Conservation (phyloP, 345 rosid genomes). For the Luvunga scandens region DNA sequence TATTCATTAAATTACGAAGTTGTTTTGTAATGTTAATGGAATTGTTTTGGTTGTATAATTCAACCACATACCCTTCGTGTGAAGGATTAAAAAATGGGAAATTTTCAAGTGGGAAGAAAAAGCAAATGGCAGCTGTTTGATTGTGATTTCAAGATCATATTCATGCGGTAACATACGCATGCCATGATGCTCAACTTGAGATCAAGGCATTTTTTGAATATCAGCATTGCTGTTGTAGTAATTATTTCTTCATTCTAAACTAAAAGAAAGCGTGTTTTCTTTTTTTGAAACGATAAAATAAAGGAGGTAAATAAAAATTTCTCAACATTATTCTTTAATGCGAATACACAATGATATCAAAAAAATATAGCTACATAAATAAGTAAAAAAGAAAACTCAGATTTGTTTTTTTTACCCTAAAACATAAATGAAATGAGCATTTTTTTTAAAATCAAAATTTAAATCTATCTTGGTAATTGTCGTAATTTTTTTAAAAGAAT, state of each 20-base stretch:
- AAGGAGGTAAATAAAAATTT: no score
- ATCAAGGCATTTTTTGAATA: neutral
- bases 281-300: neutral
- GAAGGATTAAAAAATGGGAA: neutral
- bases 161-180: neutral
- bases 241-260: neutral
- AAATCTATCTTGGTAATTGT: no score
- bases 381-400: no score
- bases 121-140: neutral
- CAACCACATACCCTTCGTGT: neutral
- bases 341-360: no score
- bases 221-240: neutral
- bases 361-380: no score
- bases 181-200: neutral
- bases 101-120: neutral
- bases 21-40: neutral
- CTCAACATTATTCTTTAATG: no score
- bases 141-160: neutral
- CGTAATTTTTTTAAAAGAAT: neutral
- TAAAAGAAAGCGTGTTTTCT: neutral
- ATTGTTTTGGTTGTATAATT: neutral
- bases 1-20: neutral
- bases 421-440: no score
- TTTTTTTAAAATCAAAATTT: no score
- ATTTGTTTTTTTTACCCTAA: no score